Evolutionary conservation across 1,284 basidiomycete genomes (phyloP).

Genomic region (Trichosporon asahii): DNA sequence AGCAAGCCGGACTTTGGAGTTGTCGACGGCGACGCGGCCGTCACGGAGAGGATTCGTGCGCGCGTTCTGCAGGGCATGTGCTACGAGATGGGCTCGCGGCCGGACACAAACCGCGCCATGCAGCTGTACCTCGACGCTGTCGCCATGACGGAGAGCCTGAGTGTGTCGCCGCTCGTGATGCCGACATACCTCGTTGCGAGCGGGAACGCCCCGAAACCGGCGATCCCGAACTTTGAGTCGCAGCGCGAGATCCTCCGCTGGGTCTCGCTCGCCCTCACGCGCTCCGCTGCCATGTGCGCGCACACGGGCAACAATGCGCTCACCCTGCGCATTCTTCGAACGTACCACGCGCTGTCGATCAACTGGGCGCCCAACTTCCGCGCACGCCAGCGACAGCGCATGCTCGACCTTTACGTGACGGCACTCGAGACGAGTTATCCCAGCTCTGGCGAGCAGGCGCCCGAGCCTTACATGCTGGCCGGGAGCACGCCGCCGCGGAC

Average conservation of each 20-base stretch:
- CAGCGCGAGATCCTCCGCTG: conserved; percentile 46
- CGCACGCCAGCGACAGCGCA: conserved; percentile 65
- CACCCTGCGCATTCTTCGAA: conserved; percentile 60
- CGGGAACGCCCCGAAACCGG: conserved; percentile 13
- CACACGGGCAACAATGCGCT: conserved; percentile 21
- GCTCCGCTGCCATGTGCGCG: conserved; percentile 52
- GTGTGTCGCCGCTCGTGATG: conserved; percentile 22
- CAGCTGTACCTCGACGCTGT: conserved; percentile 35
- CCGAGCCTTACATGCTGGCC: conserved; percentile 28
- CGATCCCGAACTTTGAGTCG: conserved; percentile 29
- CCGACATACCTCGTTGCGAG: conserved; percentile 33
- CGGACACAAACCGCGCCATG: conserved; percentile 32
- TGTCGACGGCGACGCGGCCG: conserved; percentile 49
- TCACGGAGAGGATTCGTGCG: conserved; percentile 51
- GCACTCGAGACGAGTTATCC: conserved; percentile 60
- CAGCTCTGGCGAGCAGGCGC: conserved; percentile 27
- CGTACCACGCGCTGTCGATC: conserved; percentile 61
- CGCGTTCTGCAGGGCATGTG: conserved; percentile 49
- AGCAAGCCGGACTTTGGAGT: conserved; percentile 30
- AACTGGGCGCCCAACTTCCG: conserved; percentile 74
- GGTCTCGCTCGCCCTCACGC: conserved; percentile 44
- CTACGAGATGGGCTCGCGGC: conserved; percentile 28
- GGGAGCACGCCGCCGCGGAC: conserved; percentile 28
- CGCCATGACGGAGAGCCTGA: conserved; percentile 25
- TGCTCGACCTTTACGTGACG: conserved; percentile 67